A percentile compares a stretch with the other conserved stretches of the same genome.
These are phyloP conservation scores for Aphanocladium album DNA, from an alignment of 2,329 filamentous ascomycete species.

Conservation along the genomic window DNA sequence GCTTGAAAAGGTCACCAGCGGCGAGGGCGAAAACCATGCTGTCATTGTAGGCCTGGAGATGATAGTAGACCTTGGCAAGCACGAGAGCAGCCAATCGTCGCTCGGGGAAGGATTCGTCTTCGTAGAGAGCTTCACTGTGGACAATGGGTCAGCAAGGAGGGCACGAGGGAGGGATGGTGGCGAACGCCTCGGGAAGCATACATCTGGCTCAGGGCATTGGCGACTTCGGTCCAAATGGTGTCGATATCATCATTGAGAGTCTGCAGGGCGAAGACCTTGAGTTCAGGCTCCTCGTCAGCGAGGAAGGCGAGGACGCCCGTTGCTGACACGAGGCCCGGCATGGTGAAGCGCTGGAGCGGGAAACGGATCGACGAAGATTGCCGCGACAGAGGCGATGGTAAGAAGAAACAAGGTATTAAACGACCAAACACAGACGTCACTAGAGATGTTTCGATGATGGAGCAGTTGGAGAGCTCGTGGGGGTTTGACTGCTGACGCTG, in stretches of 20 bases:
- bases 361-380: neutral
- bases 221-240: conserved; percentile 95
- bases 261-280: conserved; percentile 92
- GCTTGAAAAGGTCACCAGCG: conserved; percentile 89
- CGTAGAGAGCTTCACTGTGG: conserved; percentile 86
- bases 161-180: neutral
- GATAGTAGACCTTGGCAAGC: conserved; percentile 97
- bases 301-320: conserved; percentile 94
- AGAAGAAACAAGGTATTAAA: neutral
- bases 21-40: conserved; percentile 98
- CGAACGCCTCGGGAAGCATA: conserved; percentile 36
- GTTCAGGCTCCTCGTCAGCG: conserved; percentile 86
- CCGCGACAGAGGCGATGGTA: neutral
- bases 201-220: conserved; percentile 89
- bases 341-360: conserved; percentile 35
- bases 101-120: conserved; percentile 92
- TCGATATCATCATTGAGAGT: conserved; percentile 96
- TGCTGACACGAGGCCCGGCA: conserved; percentile 92
- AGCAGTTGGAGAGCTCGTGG: neutral
- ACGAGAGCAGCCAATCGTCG: conserved; percentile 91
- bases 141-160: conserved; percentile 15
- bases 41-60: conserved; percentile 97
- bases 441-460: conserved; percentile 6
- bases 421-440: neutral
- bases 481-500: conserved; percentile 14